These are phyloP conservation scores for Cicer judaicum DNA, from an alignment of 306 rosid genomes.

Conservation along the genomic window DNA sequence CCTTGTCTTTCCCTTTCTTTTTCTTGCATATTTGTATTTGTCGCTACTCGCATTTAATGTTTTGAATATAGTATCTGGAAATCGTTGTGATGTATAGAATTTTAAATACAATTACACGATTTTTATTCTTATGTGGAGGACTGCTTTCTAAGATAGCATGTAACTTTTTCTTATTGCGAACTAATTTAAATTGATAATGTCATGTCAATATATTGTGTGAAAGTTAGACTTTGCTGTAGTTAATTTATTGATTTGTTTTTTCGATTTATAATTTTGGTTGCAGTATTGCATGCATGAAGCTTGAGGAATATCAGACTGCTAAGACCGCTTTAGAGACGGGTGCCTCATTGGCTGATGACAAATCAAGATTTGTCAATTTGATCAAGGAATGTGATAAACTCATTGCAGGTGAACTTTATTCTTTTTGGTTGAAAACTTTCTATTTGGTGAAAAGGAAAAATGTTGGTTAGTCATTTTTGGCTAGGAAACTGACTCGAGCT, in stretches of 20 bases:
- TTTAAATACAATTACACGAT: not conserved
- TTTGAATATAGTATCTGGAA: not conserved
- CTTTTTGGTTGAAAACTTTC: constrained; percentile 26
- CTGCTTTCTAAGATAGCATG: not conserved
- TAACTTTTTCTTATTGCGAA: not conserved
- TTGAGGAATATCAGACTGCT: constrained; percentile 93
- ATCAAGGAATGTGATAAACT: constrained; percentile 71
- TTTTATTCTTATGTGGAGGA: not conserved
- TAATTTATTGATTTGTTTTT: not conserved
- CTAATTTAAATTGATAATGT: constrained; percentile 1
- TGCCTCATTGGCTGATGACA: constrained; percentile 61
- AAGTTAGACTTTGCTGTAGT: not conserved
- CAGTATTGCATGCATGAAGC: constrained; percentile 82
- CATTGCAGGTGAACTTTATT: constrained; percentile 64
- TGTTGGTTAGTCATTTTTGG: constrained; percentile 19
- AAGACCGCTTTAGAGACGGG: constrained; percentile 75
- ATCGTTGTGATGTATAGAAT: not conserved
- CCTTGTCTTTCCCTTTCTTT: constrained; percentile 8
- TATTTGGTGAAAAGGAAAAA: constrained; percentile 11
- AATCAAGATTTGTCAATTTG: constrained; percentile 58
- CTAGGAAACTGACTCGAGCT: constrained; percentile 35
- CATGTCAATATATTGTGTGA: constrained; percentile 16
- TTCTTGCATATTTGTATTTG: not conserved
- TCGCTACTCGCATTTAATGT: not conserved
- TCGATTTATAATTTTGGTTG: constrained; percentile 30